phyloP scores from a whole-genome alignment of 495 filamentous ascomycete genomes.

The Penicillium alfredii region DNA sequence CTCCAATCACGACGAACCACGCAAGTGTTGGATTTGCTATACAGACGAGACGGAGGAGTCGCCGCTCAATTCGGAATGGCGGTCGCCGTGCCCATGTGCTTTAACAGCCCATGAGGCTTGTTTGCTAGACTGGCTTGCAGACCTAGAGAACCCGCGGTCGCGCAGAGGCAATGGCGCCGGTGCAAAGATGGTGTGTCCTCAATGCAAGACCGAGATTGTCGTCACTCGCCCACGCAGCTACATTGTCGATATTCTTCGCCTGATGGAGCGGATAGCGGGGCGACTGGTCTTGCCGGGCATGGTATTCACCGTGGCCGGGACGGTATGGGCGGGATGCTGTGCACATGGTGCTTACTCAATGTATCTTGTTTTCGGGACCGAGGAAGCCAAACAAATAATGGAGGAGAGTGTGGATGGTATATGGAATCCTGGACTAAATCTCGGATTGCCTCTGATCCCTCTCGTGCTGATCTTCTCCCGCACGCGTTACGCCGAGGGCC shows the following conservation, averaged over 20 bases:
- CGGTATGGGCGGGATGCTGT: conserved; percentile 50
- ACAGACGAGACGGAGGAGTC: conserved; percentile 73
- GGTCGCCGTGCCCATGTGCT: conserved; percentile 80
- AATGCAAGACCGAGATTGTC: conserved; percentile 77
- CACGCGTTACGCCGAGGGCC: conserved; percentile 50
- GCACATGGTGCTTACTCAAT: conserved; percentile 56
- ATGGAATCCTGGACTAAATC: conserved; percentile 38
- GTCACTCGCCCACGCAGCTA: conserved; percentile 66
- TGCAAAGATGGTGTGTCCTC: conserved; percentile 69
- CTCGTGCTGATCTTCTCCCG: conserved; percentile 54
- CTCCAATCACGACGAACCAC: conserved; percentile 40
- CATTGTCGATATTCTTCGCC: conserved; percentile 54
- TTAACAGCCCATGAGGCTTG: conserved; percentile 88
- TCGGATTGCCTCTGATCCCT: conserved; percentile 60
- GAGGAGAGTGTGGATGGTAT: conserved; percentile 33
- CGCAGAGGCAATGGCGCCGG: conserved; percentile 41
- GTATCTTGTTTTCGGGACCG: conserved; percentile 55
- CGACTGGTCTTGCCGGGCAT: conserved; percentile 54
- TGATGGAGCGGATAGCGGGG: conserved; percentile 49
- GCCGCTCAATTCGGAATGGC: conserved; percentile 65
- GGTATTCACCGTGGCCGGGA: conserved; percentile 47
- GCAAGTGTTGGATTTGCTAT: conserved; percentile 92
- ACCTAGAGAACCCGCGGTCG: conserved; percentile 60
- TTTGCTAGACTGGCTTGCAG: conserved; percentile 83
- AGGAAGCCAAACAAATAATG: conserved; percentile 50